Evolutionary conservation across 495 filamentous ascomycete genomes (phyloP).

Genomic region (Penicilliopsis zonata): DNA sequence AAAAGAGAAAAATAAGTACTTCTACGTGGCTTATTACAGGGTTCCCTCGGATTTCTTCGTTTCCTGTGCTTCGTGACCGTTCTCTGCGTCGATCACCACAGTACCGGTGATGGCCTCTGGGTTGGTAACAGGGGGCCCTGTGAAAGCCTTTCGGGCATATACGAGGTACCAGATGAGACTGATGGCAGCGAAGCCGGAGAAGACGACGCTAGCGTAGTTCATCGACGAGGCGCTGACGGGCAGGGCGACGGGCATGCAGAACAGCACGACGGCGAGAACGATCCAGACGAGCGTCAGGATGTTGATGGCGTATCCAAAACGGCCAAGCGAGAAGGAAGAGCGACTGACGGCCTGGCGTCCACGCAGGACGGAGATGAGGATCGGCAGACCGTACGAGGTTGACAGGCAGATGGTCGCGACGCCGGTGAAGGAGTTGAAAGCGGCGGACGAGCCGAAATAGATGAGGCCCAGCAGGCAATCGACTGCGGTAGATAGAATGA

Average conservation of each 20-base stretch:
- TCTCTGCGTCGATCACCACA: constrained; percentile 12
- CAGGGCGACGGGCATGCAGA: constrained; percentile 43
- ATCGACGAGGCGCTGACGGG: constrained; percentile 33
- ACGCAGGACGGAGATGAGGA: constrained; percentile 44
- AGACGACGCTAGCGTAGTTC: constrained; percentile 56
- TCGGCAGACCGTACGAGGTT: constrained; percentile 50
- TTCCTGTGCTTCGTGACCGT: too few species aligned
- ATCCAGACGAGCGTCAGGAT: constrained; percentile 38
- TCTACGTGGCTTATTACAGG: too few species aligned
- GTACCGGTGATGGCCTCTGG: constrained; percentile 29
- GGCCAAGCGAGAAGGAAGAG: constrained; percentile 37
- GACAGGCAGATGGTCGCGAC: constrained; percentile 54
- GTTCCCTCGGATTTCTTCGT: too few species aligned
- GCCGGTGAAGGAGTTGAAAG: constrained; percentile 56
- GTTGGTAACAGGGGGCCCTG: constrained; percentile 46
- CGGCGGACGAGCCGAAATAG: constrained; percentile 49
- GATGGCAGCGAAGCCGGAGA: constrained; percentile 45
- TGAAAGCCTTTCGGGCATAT: constrained; percentile 59
- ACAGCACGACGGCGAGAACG: constrained; percentile 35
- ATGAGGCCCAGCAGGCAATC: constrained; percentile 48
- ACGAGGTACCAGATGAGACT: constrained; percentile 53
- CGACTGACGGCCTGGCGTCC: constrained; percentile 32
- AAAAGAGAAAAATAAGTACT: too few species aligned
- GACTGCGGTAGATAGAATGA: constrained; percentile 43
- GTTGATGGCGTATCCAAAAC: constrained; percentile 42